phyloP scores from a whole-genome alignment of 2,329 filamentous ascomycete species.

The Drechmeria coniospora region DNA sequence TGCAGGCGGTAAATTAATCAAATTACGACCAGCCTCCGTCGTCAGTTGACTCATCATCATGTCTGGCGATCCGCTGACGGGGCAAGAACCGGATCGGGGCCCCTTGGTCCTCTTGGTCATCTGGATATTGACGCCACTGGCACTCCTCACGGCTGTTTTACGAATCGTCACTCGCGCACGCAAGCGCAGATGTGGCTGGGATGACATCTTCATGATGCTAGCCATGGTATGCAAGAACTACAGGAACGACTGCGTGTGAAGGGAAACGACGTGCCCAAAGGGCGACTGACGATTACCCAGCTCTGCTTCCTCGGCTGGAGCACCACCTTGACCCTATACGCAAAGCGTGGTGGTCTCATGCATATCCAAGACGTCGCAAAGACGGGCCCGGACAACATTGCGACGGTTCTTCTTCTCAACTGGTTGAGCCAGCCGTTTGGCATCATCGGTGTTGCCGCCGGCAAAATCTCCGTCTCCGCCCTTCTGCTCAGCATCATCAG shows the following conservation, averaged over 20 bases:
- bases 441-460: conserved; percentile 8
- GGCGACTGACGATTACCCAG: conserved; percentile 1
- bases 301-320: conserved; percentile 9
- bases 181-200: conserved; percentile 7
- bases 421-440: conserved; percentile 8
- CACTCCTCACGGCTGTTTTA: conserved; percentile 4
- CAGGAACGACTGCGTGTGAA: too few species aligned
- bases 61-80: too few species aligned
- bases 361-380: conserved; percentile 6
- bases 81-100: conserved; percentile 6
- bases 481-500: conserved; percentile 8
- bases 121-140: conserved; percentile 7
- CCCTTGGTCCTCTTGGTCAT: conserved; percentile 4
- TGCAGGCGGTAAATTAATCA: too few species aligned
- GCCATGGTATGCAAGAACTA: conserved; percentile 8
- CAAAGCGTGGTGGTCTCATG: conserved; percentile 6
- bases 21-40: too few species aligned
- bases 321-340: conserved; percentile 6
- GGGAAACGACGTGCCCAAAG: background rate
- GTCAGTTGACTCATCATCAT: too few species aligned
- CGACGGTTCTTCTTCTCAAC: conserved; percentile 7
- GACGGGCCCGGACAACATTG: conserved; percentile 8
- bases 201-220: conserved; percentile 8
- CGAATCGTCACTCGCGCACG: conserved; percentile 5
- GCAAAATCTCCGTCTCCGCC: conserved; percentile 9